Percentiles rank a stretch among this genome's conserved stretches.
Conservation (phyloP, 2,329 filamentous ascomycete species). For the Cladosporium sp. region DNA sequence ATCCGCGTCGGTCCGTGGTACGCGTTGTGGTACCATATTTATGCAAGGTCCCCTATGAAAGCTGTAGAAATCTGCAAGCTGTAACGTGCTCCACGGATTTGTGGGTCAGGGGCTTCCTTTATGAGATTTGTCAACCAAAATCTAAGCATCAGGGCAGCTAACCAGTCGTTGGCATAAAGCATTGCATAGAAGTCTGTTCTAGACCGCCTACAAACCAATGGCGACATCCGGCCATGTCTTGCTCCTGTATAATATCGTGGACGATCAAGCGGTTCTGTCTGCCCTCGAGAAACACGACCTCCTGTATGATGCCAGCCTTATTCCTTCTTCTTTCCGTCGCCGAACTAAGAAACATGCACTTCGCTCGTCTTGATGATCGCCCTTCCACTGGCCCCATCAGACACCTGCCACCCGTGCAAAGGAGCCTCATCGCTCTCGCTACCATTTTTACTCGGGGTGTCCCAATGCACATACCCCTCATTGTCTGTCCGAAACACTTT, state of each 20-base stretch:
- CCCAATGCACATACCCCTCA: not conserved
- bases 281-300: not conserved
- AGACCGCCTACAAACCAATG: not conserved
- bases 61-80: not conserved
- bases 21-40: not conserved
- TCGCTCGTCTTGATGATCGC: constrained; percentile 7
- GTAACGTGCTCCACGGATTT: not conserved
- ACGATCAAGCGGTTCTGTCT: not conserved
- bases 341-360: not conserved
- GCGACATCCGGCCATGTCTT: not conserved
- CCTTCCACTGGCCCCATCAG: not conserved
- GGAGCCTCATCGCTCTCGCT: constrained; percentile 6
- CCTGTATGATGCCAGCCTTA: not conserved
- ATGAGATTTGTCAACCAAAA: not conserved
- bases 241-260: not conserved
- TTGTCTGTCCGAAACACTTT: not conserved
- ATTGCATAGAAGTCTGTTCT: not conserved
- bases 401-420: not conserved
- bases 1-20: not conserved
- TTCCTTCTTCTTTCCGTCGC: not conserved
- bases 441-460: not conserved
- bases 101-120: not conserved
- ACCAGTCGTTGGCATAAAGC: not conserved
- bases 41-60: not conserved
- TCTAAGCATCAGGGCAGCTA: not conserved